These are phyloP conservation scores for Pythium scleroteichum DNA, from an alignment of 352 stramenopile species.

Conservation along the genomic window DNA sequence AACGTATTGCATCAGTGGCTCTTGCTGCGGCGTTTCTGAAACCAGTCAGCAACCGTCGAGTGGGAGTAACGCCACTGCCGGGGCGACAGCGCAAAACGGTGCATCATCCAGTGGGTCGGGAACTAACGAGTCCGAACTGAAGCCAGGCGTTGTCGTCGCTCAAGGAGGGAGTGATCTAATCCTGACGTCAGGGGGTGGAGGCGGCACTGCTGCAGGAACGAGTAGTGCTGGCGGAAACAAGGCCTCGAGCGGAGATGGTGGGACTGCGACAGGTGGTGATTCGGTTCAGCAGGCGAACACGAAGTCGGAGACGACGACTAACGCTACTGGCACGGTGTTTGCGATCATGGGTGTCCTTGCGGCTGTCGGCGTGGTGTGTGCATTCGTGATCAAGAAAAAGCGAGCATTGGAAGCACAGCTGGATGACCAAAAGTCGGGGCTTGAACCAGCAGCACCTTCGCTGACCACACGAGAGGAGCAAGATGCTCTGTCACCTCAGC, in stretches of 20 bases:
- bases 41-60: not conserved
- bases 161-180: not conserved
- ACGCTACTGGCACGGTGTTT: conserved; percentile 45
- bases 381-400: conserved; percentile 68
- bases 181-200: conserved; percentile 3
- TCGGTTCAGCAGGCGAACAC: conserved; percentile 39
- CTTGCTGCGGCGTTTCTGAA: conserved; percentile 40
- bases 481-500: conserved; percentile 27
- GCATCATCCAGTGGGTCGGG: not conserved
- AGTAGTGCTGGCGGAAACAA: not conserved
- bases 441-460: conserved; percentile 37
- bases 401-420: conserved; percentile 41
- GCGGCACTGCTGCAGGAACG: not conserved
- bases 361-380: conserved; percentile 41
- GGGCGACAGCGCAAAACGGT: no score
- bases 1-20: conserved; percentile 59
- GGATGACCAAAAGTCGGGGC: conserved; percentile 40
- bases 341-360: conserved; percentile 49
- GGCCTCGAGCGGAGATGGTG: not conserved
- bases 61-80: no score
- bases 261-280: not conserved
- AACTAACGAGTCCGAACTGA: conserved; percentile 19
- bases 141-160: conserved; percentile 15
- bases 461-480: conserved; percentile 43
- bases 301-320: conserved; percentile 36